phyloP scores from a whole-genome alignment of 106 monocot species.

The Acorus gramineus region DNA sequence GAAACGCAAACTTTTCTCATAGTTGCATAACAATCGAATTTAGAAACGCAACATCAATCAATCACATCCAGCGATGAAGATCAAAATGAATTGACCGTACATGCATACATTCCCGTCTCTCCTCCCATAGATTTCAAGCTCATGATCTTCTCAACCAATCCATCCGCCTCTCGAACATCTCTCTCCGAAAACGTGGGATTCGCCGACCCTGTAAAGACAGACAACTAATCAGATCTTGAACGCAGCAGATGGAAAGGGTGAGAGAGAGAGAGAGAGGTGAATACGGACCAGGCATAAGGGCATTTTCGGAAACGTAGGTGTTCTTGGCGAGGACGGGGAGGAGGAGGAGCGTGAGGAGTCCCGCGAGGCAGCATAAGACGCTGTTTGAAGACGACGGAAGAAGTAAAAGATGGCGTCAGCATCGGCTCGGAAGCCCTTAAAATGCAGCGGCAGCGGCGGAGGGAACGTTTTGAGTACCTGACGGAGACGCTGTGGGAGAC shows the following conservation, averaged over 20 bases:
- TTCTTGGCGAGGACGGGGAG: conserved; percentile 78
- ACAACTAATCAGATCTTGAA: not conserved
- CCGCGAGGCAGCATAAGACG: conserved; percentile 46
- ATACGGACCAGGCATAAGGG: conserved; percentile 68
- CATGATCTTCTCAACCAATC: conserved; percentile 43
- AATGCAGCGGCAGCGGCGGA: not conserved
- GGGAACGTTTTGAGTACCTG: conserved; percentile 22
- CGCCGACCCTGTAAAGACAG: conserved; percentile 55
- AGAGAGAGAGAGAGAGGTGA: not conserved
- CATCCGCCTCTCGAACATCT: conserved; percentile 56
- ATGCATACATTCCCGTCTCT: conserved; percentile 30
- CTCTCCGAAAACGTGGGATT: conserved; percentile 58
- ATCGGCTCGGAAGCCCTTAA: not conserved
- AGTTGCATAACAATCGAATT: not conserved
- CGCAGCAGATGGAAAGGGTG: not conserved
- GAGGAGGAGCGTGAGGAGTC: conserved; percentile 39
- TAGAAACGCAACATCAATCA: not conserved
- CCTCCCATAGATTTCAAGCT: conserved; percentile 7
- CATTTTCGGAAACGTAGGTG: conserved; percentile 91
- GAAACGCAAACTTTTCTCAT: too few species aligned
- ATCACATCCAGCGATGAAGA: not conserved
- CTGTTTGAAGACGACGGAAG: conserved; percentile 17
- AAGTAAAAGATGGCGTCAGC: not conserved
- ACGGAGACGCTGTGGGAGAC: conserved; percentile 50
- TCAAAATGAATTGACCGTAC: not conserved